Percentiles rank a stretch among this genome's conserved stretches.
phyloP scores from a whole-genome alignment of 169 alveolate genomes.

The Ichthyophthirius multifiliis region DNA sequence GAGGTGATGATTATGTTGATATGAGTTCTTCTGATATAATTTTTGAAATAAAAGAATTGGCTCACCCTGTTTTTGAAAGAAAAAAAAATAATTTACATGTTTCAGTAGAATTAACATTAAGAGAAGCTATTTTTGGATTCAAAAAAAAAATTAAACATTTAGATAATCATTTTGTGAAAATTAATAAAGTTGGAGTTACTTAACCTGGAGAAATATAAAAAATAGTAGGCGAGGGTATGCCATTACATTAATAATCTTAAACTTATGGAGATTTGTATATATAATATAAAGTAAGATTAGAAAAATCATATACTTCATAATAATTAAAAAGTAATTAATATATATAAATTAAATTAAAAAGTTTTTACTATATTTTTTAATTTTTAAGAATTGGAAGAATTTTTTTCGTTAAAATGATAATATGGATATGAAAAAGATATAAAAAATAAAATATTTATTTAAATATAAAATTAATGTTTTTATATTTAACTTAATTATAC shows the following conservation, averaged over 20 bases:
- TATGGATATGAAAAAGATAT: too few relatives aligned
- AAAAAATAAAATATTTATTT: too few relatives aligned
- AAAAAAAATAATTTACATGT: slow-evolving; percentile 54
- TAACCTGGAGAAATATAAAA: slow-evolving; percentile 62
- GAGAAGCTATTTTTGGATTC: slow-evolving; percentile 80
- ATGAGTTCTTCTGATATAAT: slow-evolving; percentile 64
- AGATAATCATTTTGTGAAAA: slow-evolving; percentile 65
- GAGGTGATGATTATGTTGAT: slow-evolving; percentile 72
- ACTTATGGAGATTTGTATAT: slow-evolving; percentile 71
- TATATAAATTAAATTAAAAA: neutral
- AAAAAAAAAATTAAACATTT: slow-evolving; percentile 67
- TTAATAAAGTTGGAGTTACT: slow-evolving; percentile 54
- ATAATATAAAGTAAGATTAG: slow-evolving; percentile 53
- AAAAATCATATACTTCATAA: slow-evolving; percentile 45
- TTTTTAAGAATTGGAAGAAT: too few relatives aligned
- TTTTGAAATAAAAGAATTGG: slow-evolving; percentile 47
- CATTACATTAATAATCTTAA: slow-evolving; percentile 61
- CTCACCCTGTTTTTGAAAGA: slow-evolving; percentile 66
- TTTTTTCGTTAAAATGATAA: too few relatives aligned
- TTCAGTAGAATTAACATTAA: slow-evolving; percentile 50
- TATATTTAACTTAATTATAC: too few relatives aligned
- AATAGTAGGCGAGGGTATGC: slow-evolving; percentile 84
- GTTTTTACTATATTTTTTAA: too few relatives aligned
- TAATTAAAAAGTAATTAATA: slow-evolving; percentile 36
- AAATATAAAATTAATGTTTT: too few relatives aligned